Evolutionary conservation across 148 eudicot species (phyloP).

Genomic region (Amaranthus hypochondriacus): DNA sequence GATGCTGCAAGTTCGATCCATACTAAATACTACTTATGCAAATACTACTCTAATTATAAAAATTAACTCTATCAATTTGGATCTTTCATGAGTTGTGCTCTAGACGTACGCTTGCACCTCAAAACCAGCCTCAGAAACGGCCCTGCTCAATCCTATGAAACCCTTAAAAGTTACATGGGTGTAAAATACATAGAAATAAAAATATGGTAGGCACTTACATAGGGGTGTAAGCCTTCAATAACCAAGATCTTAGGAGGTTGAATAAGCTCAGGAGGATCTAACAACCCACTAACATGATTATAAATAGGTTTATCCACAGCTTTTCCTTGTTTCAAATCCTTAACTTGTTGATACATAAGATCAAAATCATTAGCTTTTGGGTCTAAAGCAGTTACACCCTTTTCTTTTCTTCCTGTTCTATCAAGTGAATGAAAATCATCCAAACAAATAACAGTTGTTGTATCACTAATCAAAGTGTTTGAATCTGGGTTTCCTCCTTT

Average conservation of each 20-base stretch:
- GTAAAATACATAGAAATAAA: not conserved
- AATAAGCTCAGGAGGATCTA: constrained; percentile 91
- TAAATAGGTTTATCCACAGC: constrained; percentile 89
- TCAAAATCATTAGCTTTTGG: constrained; percentile 89
- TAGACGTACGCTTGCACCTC: no score
- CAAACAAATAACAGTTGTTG: constrained; percentile 84
- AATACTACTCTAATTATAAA: no score
- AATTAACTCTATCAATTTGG: no score
- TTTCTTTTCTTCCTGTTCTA: constrained; percentile 76
- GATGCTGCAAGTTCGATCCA: no score
- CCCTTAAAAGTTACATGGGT: no score
- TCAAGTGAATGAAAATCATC: constrained; percentile 95
- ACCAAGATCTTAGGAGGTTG: constrained; percentile 96
- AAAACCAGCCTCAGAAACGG: no score
- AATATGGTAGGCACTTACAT: constrained; percentile 49
- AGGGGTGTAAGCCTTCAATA: constrained; percentile 97
- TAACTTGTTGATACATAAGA: constrained; percentile 97
- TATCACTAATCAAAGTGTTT: constrained; percentile 84
- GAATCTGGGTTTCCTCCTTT: constrained; percentile 95
- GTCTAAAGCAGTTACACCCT: constrained; percentile 96
- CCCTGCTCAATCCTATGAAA: no score
- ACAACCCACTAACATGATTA: constrained; percentile 83
- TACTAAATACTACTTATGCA: no score
- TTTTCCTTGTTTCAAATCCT: constrained; percentile 67
- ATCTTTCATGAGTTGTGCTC: no score